A percentile compares a stretch with the other conserved stretches of the same genome.
phyloP scores from a whole-genome alignment of 345 rosid species.

The Carallia brachiata region DNA sequence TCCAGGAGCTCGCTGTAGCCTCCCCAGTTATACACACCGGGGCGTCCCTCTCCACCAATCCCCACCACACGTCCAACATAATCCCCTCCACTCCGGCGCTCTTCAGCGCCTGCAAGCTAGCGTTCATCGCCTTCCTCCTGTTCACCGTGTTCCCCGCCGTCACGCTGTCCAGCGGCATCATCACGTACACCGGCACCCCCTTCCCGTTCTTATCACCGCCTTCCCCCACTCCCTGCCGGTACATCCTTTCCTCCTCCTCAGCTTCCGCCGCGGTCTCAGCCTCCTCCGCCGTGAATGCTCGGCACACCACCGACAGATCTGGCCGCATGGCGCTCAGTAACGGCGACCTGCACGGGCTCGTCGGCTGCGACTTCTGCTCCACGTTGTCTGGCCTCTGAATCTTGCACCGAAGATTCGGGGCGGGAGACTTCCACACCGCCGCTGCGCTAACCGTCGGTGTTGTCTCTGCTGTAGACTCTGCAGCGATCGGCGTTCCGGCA shows the following conservation, averaged over 20 bases:
- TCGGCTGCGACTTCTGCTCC: constrained; percentile 48
- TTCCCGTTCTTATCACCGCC: constrained; percentile 31
- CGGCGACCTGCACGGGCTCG: constrained; percentile 64
- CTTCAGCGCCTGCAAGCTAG: constrained; percentile 86
- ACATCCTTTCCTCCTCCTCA: constrained; percentile 29
- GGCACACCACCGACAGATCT: constrained; percentile 69
- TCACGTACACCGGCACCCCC: constrained; percentile 93
- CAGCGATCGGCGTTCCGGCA: constrained; percentile 47
- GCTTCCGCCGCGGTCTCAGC: constrained; percentile 17
- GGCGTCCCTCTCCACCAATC: constrained; percentile 83
- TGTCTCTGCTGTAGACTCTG: constrained; percentile 40
- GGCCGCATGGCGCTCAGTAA: constrained; percentile 39
- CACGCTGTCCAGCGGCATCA: constrained; percentile 99
- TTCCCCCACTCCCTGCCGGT: constrained; percentile 47
- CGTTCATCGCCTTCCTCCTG: constrained; percentile 91
- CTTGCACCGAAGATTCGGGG: constrained; percentile 32
- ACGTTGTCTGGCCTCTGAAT: constrained; percentile 24
- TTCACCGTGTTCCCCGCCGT: constrained; percentile 71
- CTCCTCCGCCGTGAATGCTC: constrained; percentile 46
- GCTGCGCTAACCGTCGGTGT: constrained; percentile 47
- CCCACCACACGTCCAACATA: constrained; percentile 99
- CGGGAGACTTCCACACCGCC: constrained; percentile 49
- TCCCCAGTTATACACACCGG: constrained; percentile 93
- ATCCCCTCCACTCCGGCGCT: constrained; percentile 96
- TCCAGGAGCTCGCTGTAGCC: constrained; percentile 85